Base-by-base conservation (phyloP, 257 asterid genomes). In the Scutellaria galericulata region DNA sequence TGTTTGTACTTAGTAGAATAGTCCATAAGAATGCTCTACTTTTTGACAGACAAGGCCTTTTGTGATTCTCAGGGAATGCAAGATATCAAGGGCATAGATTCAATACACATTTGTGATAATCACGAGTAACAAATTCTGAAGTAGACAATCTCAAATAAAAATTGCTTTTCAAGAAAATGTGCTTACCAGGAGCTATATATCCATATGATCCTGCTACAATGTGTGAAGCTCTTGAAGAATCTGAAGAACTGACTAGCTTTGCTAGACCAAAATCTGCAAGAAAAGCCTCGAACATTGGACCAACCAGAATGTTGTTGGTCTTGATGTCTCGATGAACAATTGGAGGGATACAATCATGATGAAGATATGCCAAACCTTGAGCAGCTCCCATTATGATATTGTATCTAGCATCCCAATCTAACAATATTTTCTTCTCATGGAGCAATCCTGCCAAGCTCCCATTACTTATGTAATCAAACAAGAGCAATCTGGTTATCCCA, bases 221-320 rank as follows among this genome's bases (percentile, higher is more conserved):
- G 68, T 75, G 70, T 56, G 91, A 79, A 63, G 70, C 77, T 68
- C 78, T 84, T 72, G 88, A 73, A 66, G 78, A 68, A 57, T 81
- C 86, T 60, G 87, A 42, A 46, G 91, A 73, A 81, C 73, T 80
- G 42, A 84, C 64, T 1, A 81, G 81, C 88, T 86, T 87, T 62
- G 96, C 96, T 10, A 87, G 87, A 24, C 96, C 96, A 70, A 89
- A 89, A 80, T 89, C 96, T 55, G 96, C 96, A 3, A 89, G 90
- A 70, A 85, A 82, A 73, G 90, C 87, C 81, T 89, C 93, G 37
- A 81, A 87, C 15, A 71, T 80, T 11, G 93, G 84, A 59, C 91
- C 90, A 9, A 89, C 86, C 77, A 89, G 77, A 58, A 87, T 89
- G 81, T 89, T 89, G 78, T 85, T 89, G 80, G 87, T 76, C 78